A percentile compares a stretch with the other conserved stretches of the same genome.
Conservation (phyloP, 2,329 filamentous ascomycete species). For the Fusarium nematophilum region DNA sequence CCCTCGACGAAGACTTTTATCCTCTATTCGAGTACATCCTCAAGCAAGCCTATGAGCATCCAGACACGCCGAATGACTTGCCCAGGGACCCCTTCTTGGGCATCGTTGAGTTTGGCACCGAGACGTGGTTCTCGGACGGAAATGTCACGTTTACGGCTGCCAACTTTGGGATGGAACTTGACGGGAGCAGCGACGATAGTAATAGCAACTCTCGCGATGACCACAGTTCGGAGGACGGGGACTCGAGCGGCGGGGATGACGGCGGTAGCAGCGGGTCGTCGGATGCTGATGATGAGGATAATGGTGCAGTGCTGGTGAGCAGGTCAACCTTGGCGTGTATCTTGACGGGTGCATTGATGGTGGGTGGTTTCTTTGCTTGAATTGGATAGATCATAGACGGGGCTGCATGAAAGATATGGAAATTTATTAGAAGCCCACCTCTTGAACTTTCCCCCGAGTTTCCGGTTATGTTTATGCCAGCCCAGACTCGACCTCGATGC, state of each 20-base stretch:
- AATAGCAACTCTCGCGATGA: neutral
- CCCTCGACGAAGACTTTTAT: constrained; percentile 40
- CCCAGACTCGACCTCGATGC: too few relatives aligned
- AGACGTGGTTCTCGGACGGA: constrained; percentile 39
- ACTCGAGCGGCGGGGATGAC: neutral
- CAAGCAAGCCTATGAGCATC: constrained; percentile 25
- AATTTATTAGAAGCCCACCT: too few relatives aligned
- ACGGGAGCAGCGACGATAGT: neutral
- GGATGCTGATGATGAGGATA: constrained; percentile 27
- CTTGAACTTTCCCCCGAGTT: too few relatives aligned
- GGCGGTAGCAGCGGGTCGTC: neutral
- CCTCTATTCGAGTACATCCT: constrained; percentile 41
- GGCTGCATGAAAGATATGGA: too few relatives aligned
- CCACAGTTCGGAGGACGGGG: neutral
- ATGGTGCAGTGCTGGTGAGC: neutral
- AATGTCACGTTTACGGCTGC: constrained; percentile 43
- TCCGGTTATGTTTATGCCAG: too few relatives aligned
- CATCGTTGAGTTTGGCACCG: constrained; percentile 38
- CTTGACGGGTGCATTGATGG: constrained; percentile 13
- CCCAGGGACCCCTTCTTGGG: constrained; percentile 39
- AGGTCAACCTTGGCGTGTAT: constrained; percentile 22
- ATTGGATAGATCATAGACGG: too few relatives aligned
- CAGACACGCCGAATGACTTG: constrained; percentile 26
- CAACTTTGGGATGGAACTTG: constrained; percentile 38
- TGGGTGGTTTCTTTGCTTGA: constrained; percentile 11